Evolutionary conservation across 2,329 filamentous ascomycete genomes (phyloP).

Genomic region (Cytospora paraplurivora): DNA sequence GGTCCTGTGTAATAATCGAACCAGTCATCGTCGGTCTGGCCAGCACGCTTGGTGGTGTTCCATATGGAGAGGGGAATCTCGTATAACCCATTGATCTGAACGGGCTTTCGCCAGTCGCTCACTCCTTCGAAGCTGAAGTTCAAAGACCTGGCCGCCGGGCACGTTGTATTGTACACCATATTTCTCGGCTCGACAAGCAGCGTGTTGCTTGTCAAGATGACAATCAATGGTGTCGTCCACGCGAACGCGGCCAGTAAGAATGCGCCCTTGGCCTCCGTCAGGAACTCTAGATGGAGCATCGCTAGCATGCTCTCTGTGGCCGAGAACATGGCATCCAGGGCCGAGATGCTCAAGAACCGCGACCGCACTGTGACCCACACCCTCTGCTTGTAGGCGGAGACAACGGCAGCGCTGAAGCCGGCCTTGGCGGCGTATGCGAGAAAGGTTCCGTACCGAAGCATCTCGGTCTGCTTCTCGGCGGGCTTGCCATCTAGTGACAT

Average conservation of each 20-base stretch:
- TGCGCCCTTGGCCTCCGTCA: conserved; percentile 47
- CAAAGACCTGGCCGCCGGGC: conserved; percentile 34
- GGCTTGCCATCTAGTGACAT: conserved; percentile 37
- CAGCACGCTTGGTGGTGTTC: conserved; percentile 33
- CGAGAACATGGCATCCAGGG: conserved; percentile 41
- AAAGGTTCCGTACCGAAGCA: conserved; percentile 44
- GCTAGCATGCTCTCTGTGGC: conserved; percentile 44
- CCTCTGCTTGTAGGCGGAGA: conserved; percentile 34
- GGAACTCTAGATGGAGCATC: conserved; percentile 55
- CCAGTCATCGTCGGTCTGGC: conserved; percentile 32
- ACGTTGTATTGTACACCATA: conserved; percentile 26
- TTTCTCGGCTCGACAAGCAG: conserved; percentile 34
- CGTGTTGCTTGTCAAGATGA: conserved; percentile 36
- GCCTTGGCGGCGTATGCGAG: conserved; percentile 45
- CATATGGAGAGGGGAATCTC: conserved; percentile 34
- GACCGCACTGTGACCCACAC: conserved; percentile 36
- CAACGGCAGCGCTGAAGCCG: conserved; percentile 40
- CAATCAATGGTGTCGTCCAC: conserved; percentile 35
- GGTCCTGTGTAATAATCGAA: conserved; percentile 38
- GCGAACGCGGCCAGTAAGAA: conserved; percentile 33
- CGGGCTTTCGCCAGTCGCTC: conserved; percentile 34
- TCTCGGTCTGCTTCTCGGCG: conserved; percentile 40
- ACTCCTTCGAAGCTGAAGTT: conserved; percentile 35
- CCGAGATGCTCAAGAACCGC: conserved; percentile 33
- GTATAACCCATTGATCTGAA: conserved; percentile 31